phyloP scores from a whole-genome alignment of 257 asterid species.

The Jaltomata sinuosa region DNA sequence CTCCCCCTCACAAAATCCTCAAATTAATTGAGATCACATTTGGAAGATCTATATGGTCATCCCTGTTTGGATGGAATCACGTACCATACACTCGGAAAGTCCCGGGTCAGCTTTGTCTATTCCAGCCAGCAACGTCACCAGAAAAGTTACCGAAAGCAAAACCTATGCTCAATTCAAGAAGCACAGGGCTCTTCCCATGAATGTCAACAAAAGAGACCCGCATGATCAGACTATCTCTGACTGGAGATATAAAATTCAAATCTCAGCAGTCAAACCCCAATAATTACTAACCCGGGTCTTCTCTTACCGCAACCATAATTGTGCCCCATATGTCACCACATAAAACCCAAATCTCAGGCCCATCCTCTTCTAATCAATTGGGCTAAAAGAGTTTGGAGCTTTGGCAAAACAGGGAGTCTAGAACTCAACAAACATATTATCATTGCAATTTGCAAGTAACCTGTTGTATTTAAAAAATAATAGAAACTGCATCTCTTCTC shows the following conservation, averaged over 20 bases:
- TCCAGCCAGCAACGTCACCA: not conserved
- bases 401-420: not conserved
- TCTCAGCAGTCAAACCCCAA: not conserved
- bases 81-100: not conserved
- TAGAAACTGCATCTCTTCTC: not conserved
- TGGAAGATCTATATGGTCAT: not conserved
- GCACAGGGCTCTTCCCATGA: not conserved
- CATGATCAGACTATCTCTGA: not conserved
- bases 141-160: not conserved
- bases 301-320: not conserved
- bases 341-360: not conserved
- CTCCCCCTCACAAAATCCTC: not conserved
- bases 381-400: not conserved
- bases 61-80: not conserved
- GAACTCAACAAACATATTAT: not conserved
- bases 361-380: not conserved
- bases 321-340: not conserved
- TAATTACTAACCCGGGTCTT: not conserved
- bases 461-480: not conserved
- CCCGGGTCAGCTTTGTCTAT: not conserved
- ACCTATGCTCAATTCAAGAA: not conserved
- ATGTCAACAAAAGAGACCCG: not conserved
- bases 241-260: not conserved
- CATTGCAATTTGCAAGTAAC: not conserved
- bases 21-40: not conserved